phyloP scores from a whole-genome alignment of 2,329 filamentous ascomycete genomes.

The Cordyceps cateniannulata region DNA sequence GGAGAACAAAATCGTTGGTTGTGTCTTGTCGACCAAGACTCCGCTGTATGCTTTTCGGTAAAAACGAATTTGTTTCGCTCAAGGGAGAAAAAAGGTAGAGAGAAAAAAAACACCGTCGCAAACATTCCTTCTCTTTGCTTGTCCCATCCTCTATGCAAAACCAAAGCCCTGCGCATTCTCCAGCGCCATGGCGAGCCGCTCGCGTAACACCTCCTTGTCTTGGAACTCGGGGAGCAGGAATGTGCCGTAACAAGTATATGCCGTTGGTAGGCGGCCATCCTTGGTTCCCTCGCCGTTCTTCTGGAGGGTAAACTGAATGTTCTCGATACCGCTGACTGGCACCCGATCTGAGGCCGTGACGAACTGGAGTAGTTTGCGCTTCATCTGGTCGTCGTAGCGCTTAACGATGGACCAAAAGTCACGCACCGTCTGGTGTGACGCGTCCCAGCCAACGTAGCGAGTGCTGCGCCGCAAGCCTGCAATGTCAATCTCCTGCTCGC shows the following conservation, averaged over 20 bases:
- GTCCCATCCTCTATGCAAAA: constrained; percentile 48
- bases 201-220: constrained; percentile 59
- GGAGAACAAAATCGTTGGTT: background rate
- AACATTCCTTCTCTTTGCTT: background rate
- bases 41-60: constrained; percentile 3
- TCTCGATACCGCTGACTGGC: constrained; percentile 77
- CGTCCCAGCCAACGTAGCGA: constrained; percentile 76
- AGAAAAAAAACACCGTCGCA: background rate
- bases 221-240: constrained; percentile 79
- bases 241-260: constrained; percentile 89
- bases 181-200: constrained; percentile 77
- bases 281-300: constrained; percentile 60
- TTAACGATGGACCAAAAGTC: constrained; percentile 83
- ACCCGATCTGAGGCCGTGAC: constrained; percentile 90
- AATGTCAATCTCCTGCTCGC: constrained; percentile 73
- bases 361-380: constrained; percentile 77
- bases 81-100: too few species aligned
- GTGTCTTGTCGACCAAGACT: background rate
- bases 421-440: constrained; percentile 60
- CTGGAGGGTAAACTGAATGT: constrained; percentile 78
- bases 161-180: constrained; percentile 88
- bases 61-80: background rate
- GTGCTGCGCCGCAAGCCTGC: constrained; percentile 62
- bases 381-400: constrained; percentile 60
- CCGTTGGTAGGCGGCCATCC: constrained; percentile 65